Base-by-base conservation (phyloP, 768 basidiomycete genomes). In the Tricholoma hemisulphureum region DNA sequence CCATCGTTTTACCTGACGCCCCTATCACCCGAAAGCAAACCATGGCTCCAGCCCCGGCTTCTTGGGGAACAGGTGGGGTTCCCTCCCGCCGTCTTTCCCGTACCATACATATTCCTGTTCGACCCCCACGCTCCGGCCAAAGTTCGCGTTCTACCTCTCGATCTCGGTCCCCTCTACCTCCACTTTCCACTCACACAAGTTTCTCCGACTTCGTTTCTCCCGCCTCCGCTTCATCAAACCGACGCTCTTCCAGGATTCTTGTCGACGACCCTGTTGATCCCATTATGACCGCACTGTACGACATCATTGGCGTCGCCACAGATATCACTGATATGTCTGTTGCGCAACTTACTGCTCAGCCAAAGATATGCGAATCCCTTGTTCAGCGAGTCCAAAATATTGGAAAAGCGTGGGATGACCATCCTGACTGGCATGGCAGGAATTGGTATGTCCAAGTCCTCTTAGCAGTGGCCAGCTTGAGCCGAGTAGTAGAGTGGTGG, bases 401-500 rank as follows among this genome's bases (percentile, higher is more conserved):
- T 61, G 97, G 97, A 62, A 90, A 87, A 69, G 89, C 89, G 6
- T 98, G 97, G 97, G 95, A 98, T 63, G 93, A 96, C 51, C 93
- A 98, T 73, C 93, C 95, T 20, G 95, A 98, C 70, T 98, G 95
- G 91, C 93, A 95, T 64, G 95, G 97, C 23, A 82, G 96, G 57
- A 93, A 91, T 58, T 99, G 96, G 97, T 98, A 98, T 73, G 95
- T 98, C 53, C 95, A 96, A 69, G 88, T 98, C 24, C 81, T 98
- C 4, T 86, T 98, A 50, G 96, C 97, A 20, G 88, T 98, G 49
- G 97, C 97, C 29, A 94, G 93, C 66, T 85, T 99, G 61, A 92
- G 89, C 72, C 89, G 96, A 57, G 97, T 98, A 26, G 89, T 98
- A 61, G 97, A 98, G 68, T 99, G 97, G 96, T 98, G 95, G 94